A percentile compares a stretch with the other conserved stretches of the same genome.
Conservation (phyloP, 148 eudicot genomes). For the Vaccinium darrowii region DNA sequence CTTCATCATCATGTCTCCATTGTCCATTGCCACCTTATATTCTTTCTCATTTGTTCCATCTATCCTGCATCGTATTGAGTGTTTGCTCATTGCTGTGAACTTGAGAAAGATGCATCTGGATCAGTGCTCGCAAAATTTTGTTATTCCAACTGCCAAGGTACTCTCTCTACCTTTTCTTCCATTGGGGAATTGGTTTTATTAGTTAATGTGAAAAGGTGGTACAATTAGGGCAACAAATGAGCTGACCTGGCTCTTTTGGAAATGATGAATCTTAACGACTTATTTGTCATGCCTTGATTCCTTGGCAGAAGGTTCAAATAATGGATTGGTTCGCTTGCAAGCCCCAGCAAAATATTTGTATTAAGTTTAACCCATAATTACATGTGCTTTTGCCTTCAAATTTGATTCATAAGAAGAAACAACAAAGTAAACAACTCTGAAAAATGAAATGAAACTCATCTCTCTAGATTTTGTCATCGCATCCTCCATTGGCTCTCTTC, state of each 20-base stretch:
- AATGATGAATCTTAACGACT: not conserved
- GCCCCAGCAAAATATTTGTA: not conserved
- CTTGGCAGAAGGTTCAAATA: not conserved
- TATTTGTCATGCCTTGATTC: not conserved
- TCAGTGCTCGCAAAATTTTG: constrained; percentile 42
- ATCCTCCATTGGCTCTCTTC: not conserved
- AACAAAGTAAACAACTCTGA: not conserved
- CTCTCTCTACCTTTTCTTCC: constrained; percentile 6
- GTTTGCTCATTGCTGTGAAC: constrained; percentile 60
- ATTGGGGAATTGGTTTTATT: not conserved
- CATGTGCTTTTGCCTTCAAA: not conserved
- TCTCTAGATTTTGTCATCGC: not conserved
- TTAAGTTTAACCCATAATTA: not conserved
- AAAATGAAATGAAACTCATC: not conserved
- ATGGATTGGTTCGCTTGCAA: not conserved
- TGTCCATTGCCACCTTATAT: constrained; percentile 54
- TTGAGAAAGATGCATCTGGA: constrained; percentile 47
- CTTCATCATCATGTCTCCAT: constrained; percentile 64
- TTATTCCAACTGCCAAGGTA: constrained; percentile 61
- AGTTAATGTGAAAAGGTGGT: not conserved
- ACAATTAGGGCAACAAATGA: not conserved
- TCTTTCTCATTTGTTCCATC: constrained; percentile 74
- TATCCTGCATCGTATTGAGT: constrained; percentile 79
- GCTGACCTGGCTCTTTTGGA: not conserved
- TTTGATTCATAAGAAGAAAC: not conserved